Evolutionary conservation across 2,329 filamentous ascomycete genomes (phyloP), one percentile per base, ranked within the genome.

Genomic region (Xylaria sp.): DNA sequence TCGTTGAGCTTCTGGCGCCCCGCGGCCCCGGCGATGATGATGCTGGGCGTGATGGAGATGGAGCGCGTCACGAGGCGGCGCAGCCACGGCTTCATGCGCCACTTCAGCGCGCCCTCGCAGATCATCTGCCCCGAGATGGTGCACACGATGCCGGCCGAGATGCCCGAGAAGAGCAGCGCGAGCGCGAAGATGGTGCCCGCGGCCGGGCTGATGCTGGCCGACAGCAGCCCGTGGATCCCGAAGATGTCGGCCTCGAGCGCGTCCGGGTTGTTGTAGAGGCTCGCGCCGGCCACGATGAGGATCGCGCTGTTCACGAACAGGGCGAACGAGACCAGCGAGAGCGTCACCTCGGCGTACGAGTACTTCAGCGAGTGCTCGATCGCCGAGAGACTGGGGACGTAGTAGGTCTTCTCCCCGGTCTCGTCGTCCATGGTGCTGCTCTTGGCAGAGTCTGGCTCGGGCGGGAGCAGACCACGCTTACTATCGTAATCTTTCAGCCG

Each of bases 61-160:
- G 81, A 84, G 21, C 91, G 83, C 0, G 91, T 95, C 45, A 93
- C 72, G 3, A 95, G 79, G 9, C 91, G 82, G 2, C 91, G 86
- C 8, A 92, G 66, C 91, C 91, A 96, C 0, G 91, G 91, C 56
- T 79, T 79, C 26, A 92, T 72, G 4, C 74, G 84, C 89, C 90
- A 92, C 43, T 85, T 84, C 41, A 96, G 71, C 56, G 91, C 90
- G 6, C 91, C 91, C 70, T 95, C 91, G 58, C 85, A 87, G 19
- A 96, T 88, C 86, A 96, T 94, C 70, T 96, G 91, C 0, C 91
- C 91, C 0, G 91, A 84, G 62, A 96, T 94, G 1, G 92, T 96
- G 74, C 91, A 95, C 2, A 95, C 88, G 34, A 96, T 90, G 5
- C 91, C 91, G 0, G 91, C 91, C 0, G 87, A 90, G 11, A 91